Base-by-base conservation (phyloP, 2,329 filamentous ascomycete genomes). In the Teratosphaeria gauchensis region DNA sequence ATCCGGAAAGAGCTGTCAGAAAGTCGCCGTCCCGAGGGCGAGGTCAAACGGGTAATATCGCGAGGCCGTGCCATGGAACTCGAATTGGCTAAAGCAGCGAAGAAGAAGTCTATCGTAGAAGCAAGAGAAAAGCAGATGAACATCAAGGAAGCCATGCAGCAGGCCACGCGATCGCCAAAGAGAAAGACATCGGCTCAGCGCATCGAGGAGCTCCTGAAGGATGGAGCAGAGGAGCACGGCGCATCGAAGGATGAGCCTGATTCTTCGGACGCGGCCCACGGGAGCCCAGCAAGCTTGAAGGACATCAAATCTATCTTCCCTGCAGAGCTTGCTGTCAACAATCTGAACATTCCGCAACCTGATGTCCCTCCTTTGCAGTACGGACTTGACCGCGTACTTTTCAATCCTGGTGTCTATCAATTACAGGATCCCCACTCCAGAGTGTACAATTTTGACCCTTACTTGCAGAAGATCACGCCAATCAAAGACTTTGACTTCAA, bases 361-460 rank as follows among this genome's bases (percentile, higher is more conserved):
- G 75, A 77, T 12, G 80, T 86, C 11, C 88, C 90, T 1, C 75
- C 74, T 30, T 77, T 96, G 1, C 78, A 83, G 1, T 87, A 94
- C 70, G 87, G 88, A 6, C 78, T 96, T 33, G 90, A 95, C 62
- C 82, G 91, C 58, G 92, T 95, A n/a, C 77, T 99, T 2, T 99
- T 99, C 80, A 99, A 96, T 68, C 87, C 87, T 1, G 92, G 94
- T 24, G 89, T 96, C 42, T 96, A 96, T 72, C 86, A 90, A 55
- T 82, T 99, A 56, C 92, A 95, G 73, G 94, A 99, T 71, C 85
- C 87, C 28, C 84, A 90, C 59, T 91, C 92, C 46, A 82, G 85
- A 19, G 90, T 97, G 6, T 99, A 85, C 80, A 99, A 99, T 72
- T 99, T 99, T 68, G 92, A 99, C 70, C 94, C 95, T 0, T 96